These are phyloP conservation scores for Xylogone sp. DNA, from an alignment of 2,329 filamentous ascomycete genomes.

Conservation along the genomic window DNA sequence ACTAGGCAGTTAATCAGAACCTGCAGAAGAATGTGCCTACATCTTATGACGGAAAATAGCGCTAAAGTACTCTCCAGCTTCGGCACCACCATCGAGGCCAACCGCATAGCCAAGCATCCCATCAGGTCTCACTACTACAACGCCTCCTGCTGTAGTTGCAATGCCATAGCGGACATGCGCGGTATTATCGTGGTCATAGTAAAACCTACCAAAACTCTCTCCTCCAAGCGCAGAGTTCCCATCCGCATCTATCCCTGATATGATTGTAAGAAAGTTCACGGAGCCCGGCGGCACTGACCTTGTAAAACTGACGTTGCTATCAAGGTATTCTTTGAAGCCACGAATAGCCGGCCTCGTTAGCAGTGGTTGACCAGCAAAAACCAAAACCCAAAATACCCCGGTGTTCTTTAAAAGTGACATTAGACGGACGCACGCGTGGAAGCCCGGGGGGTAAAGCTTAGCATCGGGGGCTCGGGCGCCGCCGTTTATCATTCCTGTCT, in stretches of 20 bases:
- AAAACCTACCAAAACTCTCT: slow-evolving; percentile 42
- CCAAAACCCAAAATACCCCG: slow-evolving; percentile 34
- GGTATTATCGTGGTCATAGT: slow-evolving; percentile 48
- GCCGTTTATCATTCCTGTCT: no score
- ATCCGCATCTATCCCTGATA: slow-evolving; percentile 35
- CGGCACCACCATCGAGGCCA: no score
- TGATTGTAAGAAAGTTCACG: slow-evolving; percentile 37
- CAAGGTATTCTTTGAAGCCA: slow-evolving; percentile 11
- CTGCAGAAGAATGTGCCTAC: no score
- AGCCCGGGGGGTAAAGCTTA: slow-evolving; percentile 36
- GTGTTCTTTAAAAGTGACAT: slow-evolving; percentile 36
- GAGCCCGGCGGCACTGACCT: slow-evolving; percentile 42
- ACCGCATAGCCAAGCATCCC: no score
- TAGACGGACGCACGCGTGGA: slow-evolving; percentile 34
- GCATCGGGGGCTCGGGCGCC: slow-evolving; percentile 42
- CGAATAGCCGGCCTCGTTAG: slow-evolving; percentile 7
- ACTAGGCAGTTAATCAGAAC: no score
- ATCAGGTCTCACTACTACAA: slow-evolving; percentile 47
- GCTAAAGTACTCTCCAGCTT: no score
- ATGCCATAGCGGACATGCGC: slow-evolving; percentile 39
- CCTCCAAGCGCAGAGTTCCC: slow-evolving; percentile 35
- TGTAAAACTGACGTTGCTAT: background rate
- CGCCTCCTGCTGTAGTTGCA: slow-evolving; percentile 30
- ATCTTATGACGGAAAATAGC: no score
- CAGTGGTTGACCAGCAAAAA: slow-evolving; percentile 31